Percentiles rank a stretch among this genome's conserved stretches.
phyloP scores from a whole-genome alignment of 176 grass and related monocot genomes.

The Eleusine coracana region DNA sequence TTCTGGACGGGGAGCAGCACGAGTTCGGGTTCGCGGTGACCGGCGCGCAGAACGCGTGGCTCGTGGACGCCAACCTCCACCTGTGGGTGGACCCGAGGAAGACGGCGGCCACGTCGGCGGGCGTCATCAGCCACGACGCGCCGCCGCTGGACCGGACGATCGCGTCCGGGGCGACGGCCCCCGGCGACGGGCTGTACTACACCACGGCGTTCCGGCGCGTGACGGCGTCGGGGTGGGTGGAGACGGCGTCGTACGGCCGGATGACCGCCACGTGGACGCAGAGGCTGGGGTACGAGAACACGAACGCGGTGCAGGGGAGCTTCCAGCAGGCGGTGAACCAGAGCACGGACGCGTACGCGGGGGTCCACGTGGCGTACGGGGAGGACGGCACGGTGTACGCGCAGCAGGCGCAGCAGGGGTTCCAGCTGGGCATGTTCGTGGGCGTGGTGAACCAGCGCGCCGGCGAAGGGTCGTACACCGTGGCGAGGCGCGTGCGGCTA shows the following conservation, averaged over 20 bases:
- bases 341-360: slow-evolving; percentile 59
- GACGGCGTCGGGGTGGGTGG: slow-evolving; percentile 64
- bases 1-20: slow-evolving; percentile 66
- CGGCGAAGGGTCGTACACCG: slow-evolving; percentile 37
- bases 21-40: slow-evolving; percentile 69
- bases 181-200: slow-evolving; percentile 38
- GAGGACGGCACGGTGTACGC: slow-evolving; percentile 54
- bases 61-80: slow-evolving; percentile 82
- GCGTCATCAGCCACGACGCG: not conserved
- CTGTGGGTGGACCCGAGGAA: slow-evolving; percentile 68
- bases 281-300: slow-evolving; percentile 58
- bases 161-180: slow-evolving; percentile 24
- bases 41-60: slow-evolving; percentile 59
- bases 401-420: slow-evolving; percentile 59
- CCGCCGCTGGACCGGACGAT: slow-evolving; percentile 16
- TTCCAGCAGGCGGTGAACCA: slow-evolving; percentile 51
- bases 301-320: slow-evolving; percentile 31
- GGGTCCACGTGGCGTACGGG: slow-evolving; percentile 45
- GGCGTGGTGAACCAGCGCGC: slow-evolving; percentile 49
- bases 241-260: slow-evolving; percentile 66
- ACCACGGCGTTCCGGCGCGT: slow-evolving; percentile 64
- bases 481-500: slow-evolving; percentile 33
- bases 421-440: slow-evolving; percentile 54
- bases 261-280: slow-evolving; percentile 68
- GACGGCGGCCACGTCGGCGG: slow-evolving; percentile 42